These are phyloP conservation scores for Cinnamomum chago DNA, from an alignment of 164 flowering plant genomes.

Conservation along the genomic window DNA sequence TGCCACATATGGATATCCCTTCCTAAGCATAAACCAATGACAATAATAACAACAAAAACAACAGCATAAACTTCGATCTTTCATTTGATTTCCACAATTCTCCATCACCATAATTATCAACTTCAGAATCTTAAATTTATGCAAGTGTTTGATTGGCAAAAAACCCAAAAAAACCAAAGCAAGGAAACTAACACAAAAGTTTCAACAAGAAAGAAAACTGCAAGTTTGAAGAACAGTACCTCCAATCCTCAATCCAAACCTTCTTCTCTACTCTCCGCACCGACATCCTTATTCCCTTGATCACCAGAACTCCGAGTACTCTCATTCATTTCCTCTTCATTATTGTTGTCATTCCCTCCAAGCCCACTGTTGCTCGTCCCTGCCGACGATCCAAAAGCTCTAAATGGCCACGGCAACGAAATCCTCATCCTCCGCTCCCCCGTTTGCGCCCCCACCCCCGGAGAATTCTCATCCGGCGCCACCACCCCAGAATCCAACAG, in stretches of 20 bases:
- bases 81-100: no score
- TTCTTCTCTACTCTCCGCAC: slow-evolving; percentile 43
- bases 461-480: slow-evolving; percentile 11
- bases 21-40: no score
- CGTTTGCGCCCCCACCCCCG: slow-evolving; percentile 20
- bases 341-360: slow-evolving; percentile 7
- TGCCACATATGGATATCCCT: no score
- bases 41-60: no score
- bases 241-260: slow-evolving; percentile 40
- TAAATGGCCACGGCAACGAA: slow-evolving; percentile 54
- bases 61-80: no score
- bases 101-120: no score
- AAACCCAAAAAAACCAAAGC: no score
- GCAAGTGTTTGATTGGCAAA: no score
- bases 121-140: no score
- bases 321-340: slow-evolving; percentile 17
- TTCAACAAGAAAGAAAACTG: no score
- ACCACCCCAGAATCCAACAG: slow-evolving; percentile 15
- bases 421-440: slow-evolving; percentile 57
- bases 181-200: no score
- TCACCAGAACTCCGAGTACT: slow-evolving; percentile 25
- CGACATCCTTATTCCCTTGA: slow-evolving; percentile 17
- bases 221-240: background rate
- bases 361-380: slow-evolving; percentile 38
- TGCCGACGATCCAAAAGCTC: slow-evolving; percentile 38